These are phyloP conservation scores for Fusarium begoniae DNA, from an alignment of 2,329 filamentous ascomycete genomes.

Conservation along the genomic window DNA sequence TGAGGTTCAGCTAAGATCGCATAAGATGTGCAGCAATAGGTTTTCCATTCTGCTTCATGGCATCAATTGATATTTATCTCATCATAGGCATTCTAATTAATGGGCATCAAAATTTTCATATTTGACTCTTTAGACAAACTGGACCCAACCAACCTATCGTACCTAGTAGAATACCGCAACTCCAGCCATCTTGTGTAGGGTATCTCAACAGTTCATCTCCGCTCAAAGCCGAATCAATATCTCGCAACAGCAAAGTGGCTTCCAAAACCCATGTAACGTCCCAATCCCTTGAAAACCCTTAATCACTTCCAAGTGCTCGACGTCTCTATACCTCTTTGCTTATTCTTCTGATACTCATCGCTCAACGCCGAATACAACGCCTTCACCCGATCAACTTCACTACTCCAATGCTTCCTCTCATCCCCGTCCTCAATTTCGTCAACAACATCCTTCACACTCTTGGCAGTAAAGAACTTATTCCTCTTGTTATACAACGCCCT, in stretches of 20 bases:
- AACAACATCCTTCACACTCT: slow-evolving; percentile 54
- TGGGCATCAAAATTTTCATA: fast-evolving
- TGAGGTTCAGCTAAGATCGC: not conserved
- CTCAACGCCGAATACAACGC: slow-evolving; percentile 57
- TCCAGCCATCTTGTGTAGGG: not conserved
- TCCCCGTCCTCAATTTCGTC: slow-evolving; percentile 47
- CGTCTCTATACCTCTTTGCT: slow-evolving; percentile 53
- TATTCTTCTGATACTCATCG: slow-evolving; percentile 60
- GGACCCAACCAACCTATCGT: fast-evolving
- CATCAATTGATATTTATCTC: too few relatives aligned
- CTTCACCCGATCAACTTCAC: slow-evolving; percentile 60
- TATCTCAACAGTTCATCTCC: not conserved
- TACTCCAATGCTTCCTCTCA: slow-evolving; percentile 47
- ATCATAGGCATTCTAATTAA: too few relatives aligned
- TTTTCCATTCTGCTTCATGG: too few relatives aligned
- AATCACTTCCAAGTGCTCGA: slow-evolving; percentile 58
- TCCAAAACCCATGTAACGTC: too few relatives aligned
- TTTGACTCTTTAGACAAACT: fast-evolving
- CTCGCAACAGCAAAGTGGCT: too few relatives aligned
- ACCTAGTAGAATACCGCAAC: not conserved
- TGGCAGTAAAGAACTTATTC: slow-evolving; percentile 64
- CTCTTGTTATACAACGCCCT: slow-evolving; percentile 62
- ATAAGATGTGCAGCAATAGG: not conserved
- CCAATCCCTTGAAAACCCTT: fast-evolving
- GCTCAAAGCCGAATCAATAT: not conserved